A percentile compares a stretch with the other conserved stretches of the same genome.
phyloP scores from a whole-genome alignment of 139 green algal genomes.

The Haematococcus sp. region DNA sequence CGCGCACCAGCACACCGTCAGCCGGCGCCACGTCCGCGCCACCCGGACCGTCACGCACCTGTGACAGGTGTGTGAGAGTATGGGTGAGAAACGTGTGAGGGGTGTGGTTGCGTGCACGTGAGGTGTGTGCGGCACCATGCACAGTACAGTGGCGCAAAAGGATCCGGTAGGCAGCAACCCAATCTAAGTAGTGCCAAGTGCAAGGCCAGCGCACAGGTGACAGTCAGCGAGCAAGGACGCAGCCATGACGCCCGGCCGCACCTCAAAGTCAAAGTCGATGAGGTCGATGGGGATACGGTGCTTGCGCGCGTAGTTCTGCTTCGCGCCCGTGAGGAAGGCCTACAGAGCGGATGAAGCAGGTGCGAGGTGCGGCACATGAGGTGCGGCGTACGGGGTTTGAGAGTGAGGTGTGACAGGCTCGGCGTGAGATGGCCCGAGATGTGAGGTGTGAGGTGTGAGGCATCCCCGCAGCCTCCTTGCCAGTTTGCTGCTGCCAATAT shows the following conservation, averaged over 20 bases:
- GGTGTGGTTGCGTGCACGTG: too few relatives aligned
- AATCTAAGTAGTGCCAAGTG: too few relatives aligned
- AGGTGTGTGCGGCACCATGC: too few relatives aligned
- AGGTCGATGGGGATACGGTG: constrained; percentile 65
- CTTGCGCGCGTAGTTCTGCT: constrained; percentile 81
- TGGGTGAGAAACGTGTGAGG: too few relatives aligned
- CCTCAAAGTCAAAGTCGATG: constrained; percentile 78
- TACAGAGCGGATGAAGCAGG: constrained; percentile 45
- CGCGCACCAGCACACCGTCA: constrained; percentile 65
- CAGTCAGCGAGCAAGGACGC: too few relatives aligned
- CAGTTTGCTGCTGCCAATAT: too few relatives aligned
- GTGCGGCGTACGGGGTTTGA: too few relatives aligned
- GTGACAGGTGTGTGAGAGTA: too few relatives aligned
- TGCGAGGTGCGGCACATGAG: neutral
- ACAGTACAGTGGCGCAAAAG: too few relatives aligned
- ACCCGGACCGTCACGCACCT: constrained; percentile 40
- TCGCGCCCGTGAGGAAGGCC: constrained; percentile 76
- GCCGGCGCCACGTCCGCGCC: constrained; percentile 27
- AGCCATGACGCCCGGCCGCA: constrained; percentile 8
- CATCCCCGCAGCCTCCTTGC: too few relatives aligned
- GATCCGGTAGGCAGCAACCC: too few relatives aligned
- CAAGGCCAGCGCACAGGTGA: too few relatives aligned
- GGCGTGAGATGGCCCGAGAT: neutral
- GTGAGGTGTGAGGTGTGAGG: constrained; percentile 44
- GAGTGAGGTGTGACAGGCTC: neutral